Evolutionary conservation across 345 rosid species (phyloP), one percentile per base, ranked within the genome.

Genomic region (Bruguiera sexangula): DNA sequence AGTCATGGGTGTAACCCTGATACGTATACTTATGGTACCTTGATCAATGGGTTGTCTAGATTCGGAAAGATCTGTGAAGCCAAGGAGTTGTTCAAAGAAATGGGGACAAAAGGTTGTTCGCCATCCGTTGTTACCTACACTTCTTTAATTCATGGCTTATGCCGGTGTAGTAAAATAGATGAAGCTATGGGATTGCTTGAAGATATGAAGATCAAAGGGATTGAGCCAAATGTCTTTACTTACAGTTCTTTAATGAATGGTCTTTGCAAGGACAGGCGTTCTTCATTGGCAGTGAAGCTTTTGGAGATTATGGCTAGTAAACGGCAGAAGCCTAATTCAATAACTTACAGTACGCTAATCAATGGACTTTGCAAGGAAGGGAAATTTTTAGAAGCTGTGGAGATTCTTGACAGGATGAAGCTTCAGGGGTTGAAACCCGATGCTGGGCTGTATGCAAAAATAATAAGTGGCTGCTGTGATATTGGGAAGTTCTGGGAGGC

Each of bases 381-480:
- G 72, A 92, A 85, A 68, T 78, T 88, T 69, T 73, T 66, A 30
- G 88, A 84, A 85, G 92, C 96, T 53, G 81, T 84, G 73, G 91
- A 87, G 65, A 82, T 84, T 75, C 82, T 95, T 30, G 97, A 95
- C 73, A 85, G 83, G 77, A 88, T 89, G 96, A 94, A 91, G 84
- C 90, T 94, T 77, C 97, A 88, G 76, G 96, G 92, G 63, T 80
- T 91, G 71, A 90, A 85, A 74, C 97, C 92, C 52, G 95, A 89
- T 81, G 93, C 96, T 53, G 92, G 93, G 39, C 80, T 89, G 68
- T 83, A 89, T 8, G 96, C 89, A 59, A 94, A 86, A 81, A 84
- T 91, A 67, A 87, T 89, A 67, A 67, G 39, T 54, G 88, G 87
- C 27, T 85, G 85, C 56, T 91, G 92, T 68, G 74, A 76, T 76